Evolutionary conservation across 2,329 filamentous ascomycete genomes (phyloP).

Genomic region (Aspergillus sp.): DNA sequence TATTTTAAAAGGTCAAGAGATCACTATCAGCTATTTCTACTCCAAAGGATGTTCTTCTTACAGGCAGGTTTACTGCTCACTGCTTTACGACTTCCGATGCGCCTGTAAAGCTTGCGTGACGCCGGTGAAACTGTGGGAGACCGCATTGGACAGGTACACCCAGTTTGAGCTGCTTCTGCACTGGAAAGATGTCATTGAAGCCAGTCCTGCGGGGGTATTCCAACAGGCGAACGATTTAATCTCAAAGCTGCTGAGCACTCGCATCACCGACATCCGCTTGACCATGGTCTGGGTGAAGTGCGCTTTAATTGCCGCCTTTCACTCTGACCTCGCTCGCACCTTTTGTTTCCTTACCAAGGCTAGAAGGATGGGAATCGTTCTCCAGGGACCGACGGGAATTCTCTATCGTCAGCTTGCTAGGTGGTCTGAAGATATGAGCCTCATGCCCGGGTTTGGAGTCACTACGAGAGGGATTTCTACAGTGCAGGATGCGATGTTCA

Average conservation of each 20-base stretch:
- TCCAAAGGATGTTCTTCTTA: background rate
- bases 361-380: slow-evolving; percentile 1
- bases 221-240: slow-evolving; percentile 8
- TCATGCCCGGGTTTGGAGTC: slow-evolving; percentile 11
- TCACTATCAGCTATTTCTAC: slow-evolving; percentile 17
- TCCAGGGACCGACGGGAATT: slow-evolving; percentile 8
- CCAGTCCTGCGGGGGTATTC: slow-evolving; percentile 10
- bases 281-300: slow-evolving; percentile 13
- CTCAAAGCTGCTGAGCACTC: background rate
- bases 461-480: slow-evolving; percentile 11
- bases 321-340: slow-evolving; percentile 19
- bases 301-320: slow-evolving; percentile 16
- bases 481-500: background rate
- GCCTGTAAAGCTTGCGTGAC: slow-evolving; percentile 16
- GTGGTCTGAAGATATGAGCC: slow-evolving; percentile 3
- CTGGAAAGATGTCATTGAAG: slow-evolving; percentile 1
- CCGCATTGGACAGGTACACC: slow-evolving; percentile 4
- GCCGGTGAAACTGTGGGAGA: slow-evolving; percentile 7
- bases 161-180: slow-evolving; percentile 4
- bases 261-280: slow-evolving; percentile 11
- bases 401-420: slow-evolving; percentile 4
- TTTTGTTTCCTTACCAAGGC: slow-evolving; percentile 14
- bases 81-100: slow-evolving; percentile 18
- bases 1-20: slow-evolving; percentile 19
- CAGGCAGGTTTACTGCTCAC: slow-evolving; percentile 9